phyloP scores from a whole-genome alignment of 805 yeast species.

The Yueomyces sinensis region DNA sequence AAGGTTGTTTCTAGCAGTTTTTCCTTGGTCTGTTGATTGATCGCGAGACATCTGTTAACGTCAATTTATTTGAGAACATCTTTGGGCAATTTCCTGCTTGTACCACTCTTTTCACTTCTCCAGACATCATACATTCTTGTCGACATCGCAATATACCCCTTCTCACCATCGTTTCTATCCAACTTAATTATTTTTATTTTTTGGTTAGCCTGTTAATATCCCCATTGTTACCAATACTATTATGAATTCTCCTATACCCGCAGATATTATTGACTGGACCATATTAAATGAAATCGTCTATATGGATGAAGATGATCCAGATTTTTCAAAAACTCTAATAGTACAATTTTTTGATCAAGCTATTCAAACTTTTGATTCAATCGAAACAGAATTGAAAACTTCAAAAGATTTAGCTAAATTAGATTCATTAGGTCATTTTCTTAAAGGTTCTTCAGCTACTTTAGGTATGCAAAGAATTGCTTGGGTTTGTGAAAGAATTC shows the following conservation, averaged over 20 bases:
- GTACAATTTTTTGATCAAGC: conserved; percentile 87
- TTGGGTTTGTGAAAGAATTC: conserved; percentile 84
- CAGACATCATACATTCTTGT: too few relatives aligned
- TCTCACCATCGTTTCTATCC: too few relatives aligned
- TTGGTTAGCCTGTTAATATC: too few relatives aligned
- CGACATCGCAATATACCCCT: too few relatives aligned
- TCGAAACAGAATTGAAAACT: conserved; percentile 33
- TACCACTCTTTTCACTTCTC: too few relatives aligned
- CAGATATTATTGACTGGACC: conserved; percentile 75
- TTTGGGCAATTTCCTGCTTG: too few relatives aligned
- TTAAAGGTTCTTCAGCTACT: conserved; percentile 93
- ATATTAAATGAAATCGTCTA: conserved; percentile 78
- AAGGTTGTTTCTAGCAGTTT: too few relatives aligned
- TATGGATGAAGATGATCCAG: conserved; percentile 96
- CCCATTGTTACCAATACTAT: too few relatives aligned
- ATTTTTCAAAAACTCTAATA: conserved; percentile 66
- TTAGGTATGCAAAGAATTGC: conserved; percentile 75
- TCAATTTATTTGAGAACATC: too few relatives aligned
- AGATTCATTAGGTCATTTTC: conserved; percentile 75
- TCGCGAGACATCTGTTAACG: too few relatives aligned
- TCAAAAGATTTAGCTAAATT: conserved; percentile 40
- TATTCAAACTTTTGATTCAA: conserved; percentile 57
- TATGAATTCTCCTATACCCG: conserved; percentile 16
- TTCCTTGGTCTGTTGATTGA: too few relatives aligned
- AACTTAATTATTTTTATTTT: too few relatives aligned